Conservation (phyloP, 1,139 yeast species). For the Hyphopichia wangnamkhiaoensis region DNA sequence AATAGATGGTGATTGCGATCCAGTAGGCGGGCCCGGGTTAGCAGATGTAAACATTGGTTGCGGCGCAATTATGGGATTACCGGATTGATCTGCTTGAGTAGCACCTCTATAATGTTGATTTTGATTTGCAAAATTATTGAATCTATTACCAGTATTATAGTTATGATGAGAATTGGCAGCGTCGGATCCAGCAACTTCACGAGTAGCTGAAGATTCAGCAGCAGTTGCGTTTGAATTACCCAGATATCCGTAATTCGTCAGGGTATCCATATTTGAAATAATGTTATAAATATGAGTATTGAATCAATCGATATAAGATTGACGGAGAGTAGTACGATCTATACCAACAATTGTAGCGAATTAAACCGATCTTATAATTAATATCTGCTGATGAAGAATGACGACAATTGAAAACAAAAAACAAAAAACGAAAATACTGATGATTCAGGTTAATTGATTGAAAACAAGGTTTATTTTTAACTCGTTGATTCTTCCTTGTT, state of each 20-base stretch:
- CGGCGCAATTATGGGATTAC: constrained; percentile 1
- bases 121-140: not conserved
- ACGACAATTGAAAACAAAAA: too few species aligned
- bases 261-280: constrained; percentile 10
- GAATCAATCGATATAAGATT: too few species aligned
- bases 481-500: too few species aligned
- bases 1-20: not conserved
- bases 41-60: constrained; percentile 1
- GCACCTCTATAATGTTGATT: not conserved
- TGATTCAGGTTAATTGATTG: too few species aligned
- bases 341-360: too few species aligned
- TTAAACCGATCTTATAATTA: too few species aligned
- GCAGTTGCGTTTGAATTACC: constrained; percentile 1
- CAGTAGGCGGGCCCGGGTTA: not conserved
- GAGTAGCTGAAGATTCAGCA: not conserved
- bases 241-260: constrained; percentile 12
- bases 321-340: too few species aligned
- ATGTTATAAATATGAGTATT: not conserved
- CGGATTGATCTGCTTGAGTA: too few species aligned
- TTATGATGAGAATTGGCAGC: not conserved
- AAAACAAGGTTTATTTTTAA: too few species aligned
- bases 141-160: not conserved
- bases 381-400: too few species aligned
- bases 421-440: too few species aligned
- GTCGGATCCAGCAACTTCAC: too few species aligned